A percentile compares a stretch with the other conserved stretches of the same genome.
Conservation (phyloP, 345 rosid species). For the Geranium rotundifolium region DNA sequence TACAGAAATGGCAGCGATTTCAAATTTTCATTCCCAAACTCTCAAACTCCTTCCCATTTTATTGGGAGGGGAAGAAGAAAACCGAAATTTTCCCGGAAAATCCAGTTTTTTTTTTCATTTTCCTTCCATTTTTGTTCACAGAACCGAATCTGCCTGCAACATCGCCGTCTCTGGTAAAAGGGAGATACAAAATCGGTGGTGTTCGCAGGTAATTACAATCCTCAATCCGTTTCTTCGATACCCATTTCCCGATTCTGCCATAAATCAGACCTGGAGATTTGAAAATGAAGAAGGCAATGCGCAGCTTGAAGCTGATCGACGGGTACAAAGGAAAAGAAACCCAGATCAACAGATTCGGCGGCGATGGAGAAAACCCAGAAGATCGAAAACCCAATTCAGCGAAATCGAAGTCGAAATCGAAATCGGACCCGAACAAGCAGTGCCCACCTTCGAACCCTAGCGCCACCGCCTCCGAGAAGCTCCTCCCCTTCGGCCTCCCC, state of each 20-base stretch:
- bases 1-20: too few species aligned
- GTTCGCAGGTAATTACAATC: not conserved
- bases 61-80: too few species aligned
- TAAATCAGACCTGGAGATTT: conserved; percentile 2
- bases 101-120: too few species aligned
- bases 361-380: conserved; percentile 4
- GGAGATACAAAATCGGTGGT: too few species aligned
- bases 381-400: too few species aligned
- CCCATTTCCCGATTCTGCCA: conserved; percentile 1
- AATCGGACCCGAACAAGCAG: conserved; percentile 35
- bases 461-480: too few species aligned
- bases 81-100: not conserved
- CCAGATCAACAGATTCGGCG: conserved; percentile 28
- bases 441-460: conserved; percentile 16
- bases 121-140: not conserved
- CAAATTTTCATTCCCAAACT: too few species aligned
- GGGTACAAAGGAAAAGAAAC: conserved; percentile 75
- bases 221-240: too few species aligned
- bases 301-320: conserved; percentile 70
- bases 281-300: conserved; percentile 78
- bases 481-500: conserved; percentile 74
- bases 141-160: too few species aligned
- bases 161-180: too few species aligned
- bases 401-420: conserved; percentile 19
- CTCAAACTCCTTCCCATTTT: too few species aligned